These are phyloP conservation scores for Blastobotrys persicus DNA, from an alignment of 1,139 yeast species.

Conservation along the genomic window DNA sequence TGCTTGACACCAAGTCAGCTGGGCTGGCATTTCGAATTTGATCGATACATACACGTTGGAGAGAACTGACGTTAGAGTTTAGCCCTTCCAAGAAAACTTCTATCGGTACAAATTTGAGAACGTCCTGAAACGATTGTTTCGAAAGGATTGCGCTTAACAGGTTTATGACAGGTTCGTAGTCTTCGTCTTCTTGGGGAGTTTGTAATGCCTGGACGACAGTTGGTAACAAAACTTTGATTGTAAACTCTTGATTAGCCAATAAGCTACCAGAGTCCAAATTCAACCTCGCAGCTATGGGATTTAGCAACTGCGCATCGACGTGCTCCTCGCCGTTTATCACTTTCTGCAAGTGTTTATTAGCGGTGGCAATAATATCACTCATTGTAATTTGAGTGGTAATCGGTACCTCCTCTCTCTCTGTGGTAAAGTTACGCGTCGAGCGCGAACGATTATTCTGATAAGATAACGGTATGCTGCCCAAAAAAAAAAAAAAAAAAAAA, in stretches of 20 bases:
- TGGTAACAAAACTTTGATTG: slow-evolving; percentile 22
- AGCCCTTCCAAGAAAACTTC: slow-evolving; percentile 26
- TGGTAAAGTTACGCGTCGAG: not conserved
- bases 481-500: too few relatives aligned
- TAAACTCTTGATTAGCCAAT: slow-evolving; percentile 15
- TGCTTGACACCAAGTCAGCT: slow-evolving; percentile 26
- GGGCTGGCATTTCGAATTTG: slow-evolving; percentile 25
- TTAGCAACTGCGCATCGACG: slow-evolving; percentile 20
- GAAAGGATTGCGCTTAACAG: slow-evolving; percentile 25
- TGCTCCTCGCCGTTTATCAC: slow-evolving; percentile 11
- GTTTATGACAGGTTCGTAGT: slow-evolving; percentile 21
- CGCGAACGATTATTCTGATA: not conserved
- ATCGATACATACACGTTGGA: slow-evolving; percentile 24
- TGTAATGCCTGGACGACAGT: slow-evolving; percentile 21
- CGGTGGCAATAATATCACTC: slow-evolving; percentile 5
- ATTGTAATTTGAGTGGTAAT: not conserved
- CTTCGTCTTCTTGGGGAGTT: slow-evolving; percentile 15
- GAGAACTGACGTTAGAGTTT: slow-evolving; percentile 22
- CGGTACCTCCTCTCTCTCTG: not conserved
- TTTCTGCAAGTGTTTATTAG: slow-evolving; percentile 11
- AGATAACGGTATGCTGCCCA: too few relatives aligned
- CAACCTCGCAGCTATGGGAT: slow-evolving; percentile 21
- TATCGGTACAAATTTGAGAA: slow-evolving; percentile 21
- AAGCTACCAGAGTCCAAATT: slow-evolving; percentile 21
- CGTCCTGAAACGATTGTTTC: slow-evolving; percentile 25